phyloP scores from a whole-genome alignment of 2,329 filamentous ascomycete genomes.

The Aspergillus quadricinctus region DNA sequence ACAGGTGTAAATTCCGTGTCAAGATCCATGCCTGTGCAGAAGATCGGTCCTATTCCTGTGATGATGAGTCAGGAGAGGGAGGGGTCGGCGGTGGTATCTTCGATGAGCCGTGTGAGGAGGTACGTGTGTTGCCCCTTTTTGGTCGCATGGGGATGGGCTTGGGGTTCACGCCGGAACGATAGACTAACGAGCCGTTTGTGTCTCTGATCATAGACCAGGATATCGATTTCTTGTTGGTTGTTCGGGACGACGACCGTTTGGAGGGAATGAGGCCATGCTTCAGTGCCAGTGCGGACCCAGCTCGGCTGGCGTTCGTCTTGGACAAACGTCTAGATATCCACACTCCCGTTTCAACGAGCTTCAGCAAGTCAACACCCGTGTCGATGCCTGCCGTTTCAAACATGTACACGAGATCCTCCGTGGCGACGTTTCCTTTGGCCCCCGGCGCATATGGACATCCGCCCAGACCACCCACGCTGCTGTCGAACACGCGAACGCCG shows the following conservation, averaged over 20 bases:
- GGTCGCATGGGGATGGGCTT: conserved; percentile 34
- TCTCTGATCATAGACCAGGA: conserved; percentile 17
- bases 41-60: conserved; percentile 34
- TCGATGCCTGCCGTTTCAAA: conserved; percentile 58
- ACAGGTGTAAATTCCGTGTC: conserved; percentile 18
- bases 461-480: conserved; percentile 73
- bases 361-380: conserved; percentile 64
- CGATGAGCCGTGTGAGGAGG: conserved; percentile 9
- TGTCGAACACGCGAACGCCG: conserved; percentile 74
- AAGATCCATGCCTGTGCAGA: conserved; percentile 43
- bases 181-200: conserved; percentile 23
- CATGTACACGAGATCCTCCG: conserved; percentile 78
- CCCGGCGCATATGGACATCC: conserved; percentile 83
- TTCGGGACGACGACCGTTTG: background rate
- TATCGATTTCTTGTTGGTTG: background rate
- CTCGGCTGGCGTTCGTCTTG: conserved; percentile 20
- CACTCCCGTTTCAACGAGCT: conserved; percentile 62
- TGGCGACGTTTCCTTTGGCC: conserved; percentile 80
- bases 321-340: conserved; percentile 60
- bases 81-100: conserved; percentile 16
- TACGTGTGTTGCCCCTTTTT: conserved; percentile 39
- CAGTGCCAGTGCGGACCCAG: conserved; percentile 15
- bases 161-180: conserved; percentile 27
- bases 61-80: conserved; percentile 35
- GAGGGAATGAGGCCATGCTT: background rate